Evolutionary conservation across 768 basidiomycete species (phyloP).

Genomic region (Pholiota microspora): DNA sequence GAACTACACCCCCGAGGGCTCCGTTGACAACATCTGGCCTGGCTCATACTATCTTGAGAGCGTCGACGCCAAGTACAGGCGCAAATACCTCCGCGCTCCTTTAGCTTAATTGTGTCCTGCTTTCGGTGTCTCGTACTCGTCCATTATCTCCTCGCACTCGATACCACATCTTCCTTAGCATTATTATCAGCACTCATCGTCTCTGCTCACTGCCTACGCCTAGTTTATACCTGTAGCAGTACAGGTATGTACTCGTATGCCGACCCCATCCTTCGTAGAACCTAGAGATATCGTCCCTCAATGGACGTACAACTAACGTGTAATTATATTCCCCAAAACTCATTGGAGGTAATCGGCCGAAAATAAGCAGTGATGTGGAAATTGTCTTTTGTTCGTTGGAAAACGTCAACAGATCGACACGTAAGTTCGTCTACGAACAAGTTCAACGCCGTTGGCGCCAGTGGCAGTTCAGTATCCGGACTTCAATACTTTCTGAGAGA

Average conservation of each 20-base stretch:
- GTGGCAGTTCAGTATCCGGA: too few relatives aligned
- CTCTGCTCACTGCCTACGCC: background rate
- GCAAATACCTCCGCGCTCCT: slow-evolving; percentile 71
- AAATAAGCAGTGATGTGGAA: too few relatives aligned
- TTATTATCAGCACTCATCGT: background rate
- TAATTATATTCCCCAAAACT: slow-evolving; percentile 6
- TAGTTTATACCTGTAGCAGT: background rate
- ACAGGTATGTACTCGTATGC: background rate
- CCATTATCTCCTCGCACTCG: slow-evolving; percentile 11
- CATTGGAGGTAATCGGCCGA: too few relatives aligned
- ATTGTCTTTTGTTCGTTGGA: too few relatives aligned
- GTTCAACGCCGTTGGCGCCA: too few relatives aligned
- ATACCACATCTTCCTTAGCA: background rate
- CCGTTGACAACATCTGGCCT: slow-evolving; percentile 90
- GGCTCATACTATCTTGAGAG: slow-evolving; percentile 90
- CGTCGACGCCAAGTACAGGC: slow-evolving; percentile 88
- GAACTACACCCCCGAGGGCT: slow-evolving; percentile 82
- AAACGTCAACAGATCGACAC: too few relatives aligned
- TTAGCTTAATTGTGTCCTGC: slow-evolving; percentile 25
- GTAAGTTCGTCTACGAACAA: too few relatives aligned
- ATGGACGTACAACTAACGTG: slow-evolving; percentile 3
- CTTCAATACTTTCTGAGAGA: too few relatives aligned
- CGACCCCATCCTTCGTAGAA: background rate
- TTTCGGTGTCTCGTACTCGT: background rate
- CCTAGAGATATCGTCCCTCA: background rate